These are phyloP conservation scores for Agrocybe praecox DNA, from an alignment of 768 basidiomycete species.

Conservation along the genomic window DNA sequence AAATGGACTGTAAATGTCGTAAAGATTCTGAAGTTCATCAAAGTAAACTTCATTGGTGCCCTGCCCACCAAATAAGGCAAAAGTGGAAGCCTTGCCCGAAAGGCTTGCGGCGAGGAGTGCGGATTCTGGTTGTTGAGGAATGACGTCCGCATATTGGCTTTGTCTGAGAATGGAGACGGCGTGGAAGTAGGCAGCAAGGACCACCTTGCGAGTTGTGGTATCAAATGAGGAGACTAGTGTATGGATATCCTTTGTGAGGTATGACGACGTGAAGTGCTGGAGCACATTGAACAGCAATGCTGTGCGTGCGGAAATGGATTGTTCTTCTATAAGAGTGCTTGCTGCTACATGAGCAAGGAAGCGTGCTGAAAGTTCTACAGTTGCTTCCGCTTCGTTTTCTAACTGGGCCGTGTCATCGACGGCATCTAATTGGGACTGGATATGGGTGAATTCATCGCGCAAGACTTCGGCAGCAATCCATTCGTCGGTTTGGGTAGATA, in stretches of 20 bases:
- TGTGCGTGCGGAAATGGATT: conserved; percentile 53
- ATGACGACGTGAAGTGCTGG: conserved; percentile 75
- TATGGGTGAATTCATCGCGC: conserved; percentile 82
- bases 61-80: conserved; percentile 96
- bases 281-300: conserved; percentile 75
- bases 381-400: conserved; percentile 62
- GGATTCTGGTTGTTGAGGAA: conserved; percentile 63
- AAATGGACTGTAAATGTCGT: conserved; percentile 90
- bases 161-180: conserved; percentile 70
- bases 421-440: conserved; percentile 58
- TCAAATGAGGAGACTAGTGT: conserved; percentile 76
- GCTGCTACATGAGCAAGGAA: conserved; percentile 80
- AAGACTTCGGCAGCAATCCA: conserved; percentile 95
- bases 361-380: conserved; percentile 77
- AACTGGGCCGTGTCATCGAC: conserved; percentile 53
- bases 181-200: conserved; percentile 79
- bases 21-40: conserved; percentile 90
- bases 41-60: conserved; percentile 99
- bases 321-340: conserved; percentile 57
- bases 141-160: conserved; percentile 44
- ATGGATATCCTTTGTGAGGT: conserved; percentile 83
- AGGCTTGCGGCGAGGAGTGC: conserved; percentile 68
- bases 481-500: conserved; percentile 77
- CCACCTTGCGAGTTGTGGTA: conserved; percentile 71
- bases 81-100: conserved; percentile 72